A percentile compares a stretch with the other conserved stretches of the same genome.
These are phyloP conservation scores for Hippophae tibetana DNA, from an alignment of 306 rosid species.

Conservation along the genomic window DNA sequence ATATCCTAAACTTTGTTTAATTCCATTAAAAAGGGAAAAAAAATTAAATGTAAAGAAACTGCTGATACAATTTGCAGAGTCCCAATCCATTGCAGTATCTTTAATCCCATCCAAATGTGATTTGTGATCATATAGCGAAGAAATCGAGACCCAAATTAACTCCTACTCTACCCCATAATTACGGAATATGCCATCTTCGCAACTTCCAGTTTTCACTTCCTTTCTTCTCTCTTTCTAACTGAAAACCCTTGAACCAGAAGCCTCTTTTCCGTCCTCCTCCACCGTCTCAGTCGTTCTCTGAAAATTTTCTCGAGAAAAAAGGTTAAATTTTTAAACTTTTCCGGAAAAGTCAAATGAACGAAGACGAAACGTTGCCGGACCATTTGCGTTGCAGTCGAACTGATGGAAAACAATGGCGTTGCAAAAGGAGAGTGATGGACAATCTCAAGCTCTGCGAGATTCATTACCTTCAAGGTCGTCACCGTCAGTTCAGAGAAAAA, in stretches of 20 bases:
- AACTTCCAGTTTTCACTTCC: background rate
- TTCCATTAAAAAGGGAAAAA: no score
- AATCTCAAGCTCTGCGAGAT: conserved; percentile 82
- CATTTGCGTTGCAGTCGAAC: conserved; percentile 78
- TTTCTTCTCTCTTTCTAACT: conserved; percentile 27
- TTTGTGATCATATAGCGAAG: background rate
- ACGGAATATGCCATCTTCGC: conserved; percentile 35
- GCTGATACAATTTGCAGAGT: no score
- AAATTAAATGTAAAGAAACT: no score
- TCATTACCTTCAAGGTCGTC: conserved; percentile 82
- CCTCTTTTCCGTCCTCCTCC: background rate
- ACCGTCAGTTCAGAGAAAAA: conserved; percentile 65
- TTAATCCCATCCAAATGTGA: background rate
- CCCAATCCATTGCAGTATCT: background rate
- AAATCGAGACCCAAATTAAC: conserved; percentile 30
- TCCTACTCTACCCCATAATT: conserved; percentile 20
- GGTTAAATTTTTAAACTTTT: conserved; percentile 5
- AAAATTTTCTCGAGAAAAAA: background rate
- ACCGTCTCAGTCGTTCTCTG: conserved; percentile 2
- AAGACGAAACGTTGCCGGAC: conserved; percentile 51
- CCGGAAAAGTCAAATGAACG: conserved; percentile 23
- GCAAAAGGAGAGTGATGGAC: conserved; percentile 68
- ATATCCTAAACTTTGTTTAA: no score
- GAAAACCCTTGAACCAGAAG: conserved; percentile 9
- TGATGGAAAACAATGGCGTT: conserved; percentile 95